Base-by-base conservation (phyloP, 352 stramenopile species). In the Bremia lactucae region DNA sequence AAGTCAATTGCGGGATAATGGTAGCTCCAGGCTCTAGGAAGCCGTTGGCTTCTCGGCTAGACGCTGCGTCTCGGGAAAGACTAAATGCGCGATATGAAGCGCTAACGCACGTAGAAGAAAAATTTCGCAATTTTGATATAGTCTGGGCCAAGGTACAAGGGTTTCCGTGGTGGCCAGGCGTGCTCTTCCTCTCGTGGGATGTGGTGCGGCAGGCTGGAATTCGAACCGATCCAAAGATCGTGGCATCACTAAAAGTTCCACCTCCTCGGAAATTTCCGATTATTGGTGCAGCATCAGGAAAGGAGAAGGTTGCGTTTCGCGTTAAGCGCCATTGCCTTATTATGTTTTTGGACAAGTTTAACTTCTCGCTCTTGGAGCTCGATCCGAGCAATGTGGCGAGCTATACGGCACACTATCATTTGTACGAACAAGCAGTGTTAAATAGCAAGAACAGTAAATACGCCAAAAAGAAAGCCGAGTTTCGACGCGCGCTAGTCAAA, bases 81-180 rank as follows among this genome's bases (percentile, higher is more conserved):
- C 31, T 66, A 13, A 53, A 44, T 5, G 59, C 48, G 16, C 66
- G 58, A 11, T 19, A 47, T 14, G 46, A 72, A 21, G 55, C 57
- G 14, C 49, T 74, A n/a, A 23, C 44, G 4, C 46, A 62, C 15
- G 64, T 86, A 20, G 46, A 78, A 26, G 63, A 75, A 49, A 31
- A 69, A 22, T 87, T 85, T 55, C 63, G 65, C 21, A 68, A 83
- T 45, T 77, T 74, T 35, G 75, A 88, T 47, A 52, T 92, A 9
- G 80, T 92, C 3, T 92, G 80, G 80, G 61, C 68, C 31, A 84
- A 86, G 46, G 65, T 87, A 24, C 23, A 38, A 3, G 59, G 65
- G 9, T 92, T 66, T 37, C 76, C 80, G 52, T 89, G 73, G 72
- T 92, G 80, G 80, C 80, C 80, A 2, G 72, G 58, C 25, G 57